Base-by-base conservation (phyloP, 768 basidiomycete genomes). In the Kwoniella newhampshirensis region DNA sequence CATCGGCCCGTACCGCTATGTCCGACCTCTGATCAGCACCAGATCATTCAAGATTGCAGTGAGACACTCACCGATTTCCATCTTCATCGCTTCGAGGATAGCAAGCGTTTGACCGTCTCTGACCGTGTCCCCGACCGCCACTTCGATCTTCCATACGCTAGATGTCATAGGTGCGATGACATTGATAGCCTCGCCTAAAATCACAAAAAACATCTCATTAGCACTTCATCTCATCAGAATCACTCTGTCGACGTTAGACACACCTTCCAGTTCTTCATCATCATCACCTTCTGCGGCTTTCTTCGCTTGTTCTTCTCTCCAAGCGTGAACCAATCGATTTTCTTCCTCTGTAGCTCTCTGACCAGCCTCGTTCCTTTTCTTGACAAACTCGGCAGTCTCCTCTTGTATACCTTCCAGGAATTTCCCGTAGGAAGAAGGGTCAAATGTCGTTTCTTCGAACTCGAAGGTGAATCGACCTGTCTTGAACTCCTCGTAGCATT, bases 381-480 rank as follows among this genome's bases (percentile, higher is more conserved):
- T 58, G 32, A 78, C 79, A 67, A 84, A 84, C 27, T 60, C 65
- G 1, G 59, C 51, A 0, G 81, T 70, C 54, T 85, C 82, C 0
- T 73, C 73, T 3, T 74, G 70, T 18, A 84, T 79, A 0, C 76
- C 75, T 3, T 74, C 60, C 1, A 79, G 64, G 58, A 84, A 83
- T 0, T 56, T 35, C 2, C 72, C 76, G 59, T 86, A 82, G 4
- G 81, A 77, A 8, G 71, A 68, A 77, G 86, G 81, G 8, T 83
- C 85, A 61, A 87, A 83, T 1, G 71, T 75, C 0, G 78, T 77
- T 3, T 79, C 73, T 61, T 86, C 81, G 39, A 85, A 79, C 80
- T 84, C 42, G 15, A 51, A 48, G 0, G 17, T 54, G 63, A 58
- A 69, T n/a, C 47, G 39, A 43, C 62, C 69, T 4, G 63, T 64